phyloP scores from a whole-genome alignment of 352 stramenopile species.

The Pythium oligandrum region DNA sequence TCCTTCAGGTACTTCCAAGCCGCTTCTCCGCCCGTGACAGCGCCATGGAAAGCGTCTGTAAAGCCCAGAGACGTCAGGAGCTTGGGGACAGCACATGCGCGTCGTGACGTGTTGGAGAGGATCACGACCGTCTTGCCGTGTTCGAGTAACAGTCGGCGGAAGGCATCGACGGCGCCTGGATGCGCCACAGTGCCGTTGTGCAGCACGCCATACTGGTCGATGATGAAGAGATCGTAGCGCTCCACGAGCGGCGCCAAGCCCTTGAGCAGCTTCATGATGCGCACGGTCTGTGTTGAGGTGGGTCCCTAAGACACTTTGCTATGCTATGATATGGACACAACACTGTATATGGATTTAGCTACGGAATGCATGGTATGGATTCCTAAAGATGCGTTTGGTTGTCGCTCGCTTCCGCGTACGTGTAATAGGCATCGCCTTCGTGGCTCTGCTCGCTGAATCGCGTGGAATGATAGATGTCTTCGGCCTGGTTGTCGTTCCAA shows the following conservation, averaged over 20 bases:
- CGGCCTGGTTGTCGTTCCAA: neutral
- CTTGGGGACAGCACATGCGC: conserved; percentile 38
- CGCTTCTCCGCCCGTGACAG: conserved; percentile 52
- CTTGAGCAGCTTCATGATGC: conserved; percentile 21
- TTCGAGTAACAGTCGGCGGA: conserved; percentile 40
- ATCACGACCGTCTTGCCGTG: conserved; percentile 76
- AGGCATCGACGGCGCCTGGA: conserved; percentile 53
- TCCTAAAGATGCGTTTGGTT: neutral
- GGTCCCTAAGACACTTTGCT: neutral
- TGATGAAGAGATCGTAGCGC: conserved; percentile 86
- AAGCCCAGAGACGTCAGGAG: conserved; percentile 68
- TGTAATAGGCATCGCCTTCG: conserved; percentile 4
- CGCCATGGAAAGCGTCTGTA: conserved; percentile 37
- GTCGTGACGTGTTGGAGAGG: conserved; percentile 87
- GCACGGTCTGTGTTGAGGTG: neutral
- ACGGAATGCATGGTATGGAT: no score
- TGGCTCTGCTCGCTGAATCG: neutral
- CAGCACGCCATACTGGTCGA: conserved; percentile 91
- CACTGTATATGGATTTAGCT: no score
- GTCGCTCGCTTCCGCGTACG: conserved; percentile 4
- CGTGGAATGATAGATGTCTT: neutral
- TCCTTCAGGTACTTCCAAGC: conserved; percentile 36
- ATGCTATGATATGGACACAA: neutral
- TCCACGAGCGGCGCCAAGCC: conserved; percentile 37
- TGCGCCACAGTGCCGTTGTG: conserved; percentile 83